Base-by-base conservation (phyloP, 805 yeast genomes). In the Metschnikowia lochheadii region DNA sequence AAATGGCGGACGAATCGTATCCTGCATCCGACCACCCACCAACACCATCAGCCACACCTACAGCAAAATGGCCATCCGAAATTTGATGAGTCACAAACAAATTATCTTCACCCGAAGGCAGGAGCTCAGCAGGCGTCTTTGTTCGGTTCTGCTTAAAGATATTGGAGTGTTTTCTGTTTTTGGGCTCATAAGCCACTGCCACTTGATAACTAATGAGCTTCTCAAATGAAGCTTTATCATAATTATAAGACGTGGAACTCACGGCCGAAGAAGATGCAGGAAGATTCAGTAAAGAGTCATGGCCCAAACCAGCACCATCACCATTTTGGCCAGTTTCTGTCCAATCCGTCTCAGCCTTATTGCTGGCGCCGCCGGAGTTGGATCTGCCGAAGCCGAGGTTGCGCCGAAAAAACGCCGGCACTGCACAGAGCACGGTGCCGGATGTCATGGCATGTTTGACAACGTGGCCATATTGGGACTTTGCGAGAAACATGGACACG, bases 11-110 rank as follows among this genome's bases (percentile, higher is more conserved):
- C 1, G 96, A 87, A 65, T 92, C 97, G 60, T 82, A 86, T 0
- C 97, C 97, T 43, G 87, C 84, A 53, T 88, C 94, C 1, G 87
- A 80, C 97, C 98, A 92, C 3, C 98, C 98, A 14, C 98, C 98
- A 3, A 94, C 98, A 13, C 99, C 99, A 69, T 92, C 99, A 5
- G 97, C 86, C 3, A 87, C 94, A 20, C 92, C 95, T n/a, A 83
- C 76, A 4, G 85, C 80, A 0, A 84, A 54, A 29, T 67, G 68
- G 2, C 77, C 74, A 45, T 70, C 69, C 1, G 20, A 26, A 17
- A 62, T 65, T 29, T 69, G 69, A 20, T 66, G 66, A 7, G 81
- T 75, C 26, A 83, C 72, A 51, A 87, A 81, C 58, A 76, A 82
- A 62, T 84, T 87, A 62, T 87, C 95, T 62, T 87, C 95, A 3